These are phyloP conservation scores for Symbiotaphrina buchneri DNA, from an alignment of 495 filamentous ascomycete species.

Conservation along the genomic window DNA sequence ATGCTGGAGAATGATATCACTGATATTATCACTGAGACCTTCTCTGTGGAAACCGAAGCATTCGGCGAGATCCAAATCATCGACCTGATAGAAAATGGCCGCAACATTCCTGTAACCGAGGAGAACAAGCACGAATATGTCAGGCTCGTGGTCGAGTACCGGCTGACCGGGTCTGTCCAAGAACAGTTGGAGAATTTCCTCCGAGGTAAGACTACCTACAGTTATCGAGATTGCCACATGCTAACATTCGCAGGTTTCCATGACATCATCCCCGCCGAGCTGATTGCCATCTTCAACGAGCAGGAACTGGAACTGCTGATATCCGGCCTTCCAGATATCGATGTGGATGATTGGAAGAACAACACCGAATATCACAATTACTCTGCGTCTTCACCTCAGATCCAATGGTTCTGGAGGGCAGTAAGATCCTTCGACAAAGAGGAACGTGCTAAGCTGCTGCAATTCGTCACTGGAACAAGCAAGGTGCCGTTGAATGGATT, in stretches of 20 bases:
- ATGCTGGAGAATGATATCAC: constrained; percentile 98
- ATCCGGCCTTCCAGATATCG: constrained; percentile 90
- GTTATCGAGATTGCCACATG: constrained; percentile 2
- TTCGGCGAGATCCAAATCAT: constrained; percentile 78
- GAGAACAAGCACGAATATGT: constrained; percentile 98
- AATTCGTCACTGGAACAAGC: constrained; percentile 95
- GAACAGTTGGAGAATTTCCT: constrained; percentile 92
- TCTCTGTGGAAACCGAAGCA: constrained; percentile 77
- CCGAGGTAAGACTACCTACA: constrained; percentile 33
- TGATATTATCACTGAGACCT: constrained; percentile 96
- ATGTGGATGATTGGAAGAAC: constrained; percentile 97
- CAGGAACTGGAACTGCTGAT: constrained; percentile 94
- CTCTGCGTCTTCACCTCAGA: constrained; percentile 78
- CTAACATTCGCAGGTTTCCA: constrained; percentile 53
- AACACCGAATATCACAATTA: constrained; percentile 99
- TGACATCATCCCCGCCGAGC: constrained; percentile 85
- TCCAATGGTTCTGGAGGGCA: constrained; percentile 99
- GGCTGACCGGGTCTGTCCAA: constrained; percentile 71
- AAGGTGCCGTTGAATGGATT: constrained; percentile 98
- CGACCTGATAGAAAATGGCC: constrained; percentile 70
- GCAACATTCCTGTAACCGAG: constrained; percentile 83
- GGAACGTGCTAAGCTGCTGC: constrained; percentile 88
- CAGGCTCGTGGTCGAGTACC: constrained; percentile 80
- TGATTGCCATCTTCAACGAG: constrained; percentile 96
- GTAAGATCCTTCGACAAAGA: constrained; percentile 98